Conservation (phyloP, 768 basidiomycete species). For the Gymnopilus dilepis region DNA sequence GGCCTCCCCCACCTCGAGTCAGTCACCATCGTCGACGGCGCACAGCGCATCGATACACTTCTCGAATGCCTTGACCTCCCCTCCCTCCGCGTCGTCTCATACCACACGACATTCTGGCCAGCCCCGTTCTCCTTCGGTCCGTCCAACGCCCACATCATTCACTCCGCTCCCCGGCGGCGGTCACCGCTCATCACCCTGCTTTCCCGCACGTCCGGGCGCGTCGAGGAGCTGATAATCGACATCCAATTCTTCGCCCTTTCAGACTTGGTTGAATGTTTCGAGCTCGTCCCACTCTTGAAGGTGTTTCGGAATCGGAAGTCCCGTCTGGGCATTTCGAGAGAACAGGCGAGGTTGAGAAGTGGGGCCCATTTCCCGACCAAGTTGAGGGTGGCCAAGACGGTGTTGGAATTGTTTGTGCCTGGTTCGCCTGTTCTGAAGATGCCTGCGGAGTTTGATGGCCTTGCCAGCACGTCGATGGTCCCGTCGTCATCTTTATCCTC, state of each 20-base stretch:
- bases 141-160: too few relatives aligned
- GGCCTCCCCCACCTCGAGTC: constrained; percentile 16
- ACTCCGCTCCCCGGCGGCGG: not conserved
- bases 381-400: constrained; percentile 4
- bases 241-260: constrained; percentile 16
- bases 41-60: not conserved
- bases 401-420: constrained; percentile 17
- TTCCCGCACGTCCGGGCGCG: constrained; percentile 1
- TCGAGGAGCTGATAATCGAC: constrained; percentile 15
- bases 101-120: constrained; percentile 15
- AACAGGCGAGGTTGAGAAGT: constrained; percentile 6
- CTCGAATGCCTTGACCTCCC: constrained; percentile 17
- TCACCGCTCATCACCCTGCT: constrained; percentile 18
- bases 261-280: constrained; percentile 16
- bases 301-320: constrained; percentile 13
- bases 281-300: constrained; percentile 7
- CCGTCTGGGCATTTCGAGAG: constrained; percentile 11
- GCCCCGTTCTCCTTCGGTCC: too few relatives aligned
- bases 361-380: not conserved
- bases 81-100: constrained; percentile 14
- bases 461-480: too few relatives aligned
- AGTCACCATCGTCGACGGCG: constrained; percentile 13
- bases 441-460: not conserved
- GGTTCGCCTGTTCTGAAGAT: not conserved
- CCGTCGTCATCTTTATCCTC: too few relatives aligned